Evolutionary conservation across 306 rosid species (phyloP).

Genomic region (Sicyos baderoa): DNA sequence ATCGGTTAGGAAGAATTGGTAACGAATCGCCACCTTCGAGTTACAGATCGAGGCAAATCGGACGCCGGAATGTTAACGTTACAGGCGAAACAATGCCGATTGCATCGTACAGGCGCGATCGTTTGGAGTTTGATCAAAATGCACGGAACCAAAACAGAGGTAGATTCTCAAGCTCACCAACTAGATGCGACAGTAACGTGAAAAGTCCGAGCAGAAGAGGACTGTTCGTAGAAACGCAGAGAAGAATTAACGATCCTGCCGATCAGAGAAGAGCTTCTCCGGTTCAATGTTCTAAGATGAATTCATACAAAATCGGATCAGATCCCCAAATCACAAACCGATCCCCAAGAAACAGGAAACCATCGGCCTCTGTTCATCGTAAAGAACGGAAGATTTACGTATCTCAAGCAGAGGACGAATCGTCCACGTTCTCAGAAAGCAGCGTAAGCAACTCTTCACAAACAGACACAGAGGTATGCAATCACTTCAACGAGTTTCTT

Average conservation of each 20-base stretch:
- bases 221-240: slow-evolving; percentile 34
- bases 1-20: slow-evolving; percentile 34
- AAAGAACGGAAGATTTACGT: slow-evolving; percentile 29
- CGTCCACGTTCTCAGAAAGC: slow-evolving; percentile 65
- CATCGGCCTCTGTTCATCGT: slow-evolving; percentile 21
- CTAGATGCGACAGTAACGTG: slow-evolving; percentile 28
- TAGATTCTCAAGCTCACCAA: slow-evolving; percentile 31
- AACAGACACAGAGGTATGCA: slow-evolving; percentile 60
- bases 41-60: slow-evolving; percentile 36
- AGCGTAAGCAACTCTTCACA: slow-evolving; percentile 55
- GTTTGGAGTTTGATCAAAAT: slow-evolving; percentile 33
- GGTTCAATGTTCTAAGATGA: slow-evolving; percentile 52
- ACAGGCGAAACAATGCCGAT: slow-evolving; percentile 21
- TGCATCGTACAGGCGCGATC: slow-evolving; percentile 33
- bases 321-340: slow-evolving; percentile 36
- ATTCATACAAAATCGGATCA: slow-evolving; percentile 30
- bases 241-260: slow-evolving; percentile 30
- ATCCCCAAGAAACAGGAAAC: slow-evolving; percentile 49
- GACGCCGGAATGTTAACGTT: slow-evolving; percentile 27
- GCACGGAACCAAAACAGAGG: slow-evolving; percentile 30
- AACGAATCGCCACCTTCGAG: slow-evolving; percentile 47
- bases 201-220: slow-evolving; percentile 52
- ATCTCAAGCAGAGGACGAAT: slow-evolving; percentile 50
- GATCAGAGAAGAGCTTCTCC: slow-evolving; percentile 64
- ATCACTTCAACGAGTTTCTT: slow-evolving; percentile 1